Conservation (phyloP, 768 basidiomycete species). For the Lactarius hengduanensis region DNA sequence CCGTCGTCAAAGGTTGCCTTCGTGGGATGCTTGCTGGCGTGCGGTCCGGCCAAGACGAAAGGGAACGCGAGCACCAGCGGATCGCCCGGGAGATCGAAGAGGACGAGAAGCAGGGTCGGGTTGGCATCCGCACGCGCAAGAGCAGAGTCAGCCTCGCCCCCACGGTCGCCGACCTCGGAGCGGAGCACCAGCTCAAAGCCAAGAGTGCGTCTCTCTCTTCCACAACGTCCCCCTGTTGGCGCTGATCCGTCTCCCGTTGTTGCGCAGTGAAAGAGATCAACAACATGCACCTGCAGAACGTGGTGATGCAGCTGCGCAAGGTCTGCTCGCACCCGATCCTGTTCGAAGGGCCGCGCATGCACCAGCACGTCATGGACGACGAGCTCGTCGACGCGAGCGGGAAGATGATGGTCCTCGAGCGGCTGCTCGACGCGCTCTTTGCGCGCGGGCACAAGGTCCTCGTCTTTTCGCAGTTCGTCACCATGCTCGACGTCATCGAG, state of each 20-base stretch:
- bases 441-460: constrained; percentile 77
- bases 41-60: constrained; percentile 30
- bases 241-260: neutral
- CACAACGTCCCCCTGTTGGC: neutral
- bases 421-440: constrained; percentile 82
- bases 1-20: constrained; percentile 68
- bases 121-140: constrained; percentile 14
- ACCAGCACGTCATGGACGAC: constrained; percentile 65
- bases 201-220: constrained; percentile 12
- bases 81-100: constrained; percentile 47
- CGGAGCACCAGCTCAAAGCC: constrained; percentile 55
- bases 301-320: constrained; percentile 95
- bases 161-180: constrained; percentile 48
- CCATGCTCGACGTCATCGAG: constrained; percentile 94
- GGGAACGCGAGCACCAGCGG: constrained; percentile 35
- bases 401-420: constrained; percentile 96
- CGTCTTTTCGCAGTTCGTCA: constrained; percentile 92
- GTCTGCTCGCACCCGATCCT: constrained; percentile 92
- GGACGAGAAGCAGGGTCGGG: constrained; percentile 47
- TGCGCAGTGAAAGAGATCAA: constrained; percentile 83
- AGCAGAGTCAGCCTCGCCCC: neutral
- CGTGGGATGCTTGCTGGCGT: constrained; percentile 51
- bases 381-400: constrained; percentile 85
- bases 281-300: constrained; percentile 90
- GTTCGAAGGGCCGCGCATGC: constrained; percentile 76